A percentile compares a stretch with the other conserved stretches of the same genome.
phyloP scores from a whole-genome alignment of 2,329 filamentous ascomycete species.

The Talaromyces piceae region DNA sequence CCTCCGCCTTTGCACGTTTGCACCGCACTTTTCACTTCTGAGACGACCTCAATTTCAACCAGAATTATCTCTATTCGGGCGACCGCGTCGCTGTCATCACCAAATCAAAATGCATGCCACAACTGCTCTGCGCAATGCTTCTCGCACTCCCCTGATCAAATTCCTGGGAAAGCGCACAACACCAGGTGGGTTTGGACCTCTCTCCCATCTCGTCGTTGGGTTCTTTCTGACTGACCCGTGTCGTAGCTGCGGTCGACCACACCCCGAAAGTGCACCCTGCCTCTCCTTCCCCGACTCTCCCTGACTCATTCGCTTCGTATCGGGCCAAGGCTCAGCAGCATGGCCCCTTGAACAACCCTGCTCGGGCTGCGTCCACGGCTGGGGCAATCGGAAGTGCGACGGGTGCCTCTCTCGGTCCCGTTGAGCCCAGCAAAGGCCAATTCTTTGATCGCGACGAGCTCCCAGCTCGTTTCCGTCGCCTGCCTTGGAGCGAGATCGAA shows the following conservation, averaged over 20 bases:
- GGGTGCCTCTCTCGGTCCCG: conserved; percentile 64
- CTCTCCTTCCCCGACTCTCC: conserved; percentile 48
- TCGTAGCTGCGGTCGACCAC: conserved; percentile 42
- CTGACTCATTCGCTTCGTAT: conserved; percentile 56
- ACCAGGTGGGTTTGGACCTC: conserved; percentile 32
- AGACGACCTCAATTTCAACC: background rate
- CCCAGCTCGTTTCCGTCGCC: conserved; percentile 71
- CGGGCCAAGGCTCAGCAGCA: conserved; percentile 58
- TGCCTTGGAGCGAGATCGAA: conserved; percentile 68
- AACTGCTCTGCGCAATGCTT: conserved; percentile 33
- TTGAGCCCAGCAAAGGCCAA: conserved; percentile 63
- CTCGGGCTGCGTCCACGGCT: conserved; percentile 26
- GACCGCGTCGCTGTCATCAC: conserved; percentile 3
- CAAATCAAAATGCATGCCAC: conserved; percentile 39
- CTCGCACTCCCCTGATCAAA: conserved; percentile 42
- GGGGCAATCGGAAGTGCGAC: conserved; percentile 51
- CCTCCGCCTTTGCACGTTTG: background rate
- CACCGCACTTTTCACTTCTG: background rate
- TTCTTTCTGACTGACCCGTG: background rate
- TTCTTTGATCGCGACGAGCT: conserved; percentile 88
- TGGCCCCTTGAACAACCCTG: conserved; percentile 45
- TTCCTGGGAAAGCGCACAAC: conserved; percentile 42
- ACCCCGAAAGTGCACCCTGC: conserved; percentile 53
- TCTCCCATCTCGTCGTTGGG: background rate
- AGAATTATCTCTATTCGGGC: background rate